These are phyloP conservation scores for Karstenula rhodostoma DNA, from an alignment of 2,329 filamentous ascomycete genomes.

Conservation along the genomic window DNA sequence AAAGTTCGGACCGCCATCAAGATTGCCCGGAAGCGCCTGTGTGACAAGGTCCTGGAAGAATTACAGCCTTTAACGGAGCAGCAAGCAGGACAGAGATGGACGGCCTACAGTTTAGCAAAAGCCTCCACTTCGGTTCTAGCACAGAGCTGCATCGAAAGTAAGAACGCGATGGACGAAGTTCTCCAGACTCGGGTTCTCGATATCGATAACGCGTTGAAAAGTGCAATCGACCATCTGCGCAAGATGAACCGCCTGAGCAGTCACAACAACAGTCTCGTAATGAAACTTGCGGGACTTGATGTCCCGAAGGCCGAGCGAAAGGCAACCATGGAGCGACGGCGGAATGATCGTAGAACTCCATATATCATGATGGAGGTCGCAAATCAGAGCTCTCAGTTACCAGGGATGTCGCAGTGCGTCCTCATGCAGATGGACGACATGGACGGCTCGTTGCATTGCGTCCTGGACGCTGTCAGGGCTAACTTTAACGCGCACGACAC, in stretches of 20 bases:
- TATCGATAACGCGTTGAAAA: neutral
- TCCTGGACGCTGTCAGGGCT: neutral
- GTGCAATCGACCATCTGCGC: neutral
- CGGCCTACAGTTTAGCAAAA: neutral
- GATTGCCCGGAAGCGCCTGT: conserved; percentile 15
- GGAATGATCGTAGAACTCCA: conserved; percentile 21
- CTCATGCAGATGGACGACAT: conserved; percentile 14
- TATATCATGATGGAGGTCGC: conserved; percentile 24
- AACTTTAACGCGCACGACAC: neutral
- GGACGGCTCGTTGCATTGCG: conserved; percentile 16
- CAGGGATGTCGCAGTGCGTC: conserved; percentile 16
- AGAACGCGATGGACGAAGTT: conserved; percentile 4
- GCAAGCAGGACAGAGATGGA: conserved; percentile 27
- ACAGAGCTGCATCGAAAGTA: conserved; percentile 1
- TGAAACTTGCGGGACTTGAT: conserved; percentile 26
- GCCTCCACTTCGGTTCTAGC: neutral
- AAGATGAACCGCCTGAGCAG: conserved; percentile 1
- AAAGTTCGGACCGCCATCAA: conserved; percentile 19
- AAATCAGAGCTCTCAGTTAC: conserved; percentile 15
- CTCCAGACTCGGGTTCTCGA: neutral
- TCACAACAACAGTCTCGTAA: conserved; percentile 14
- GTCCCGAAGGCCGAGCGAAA: conserved; percentile 15
- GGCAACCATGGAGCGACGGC: conserved; percentile 15
- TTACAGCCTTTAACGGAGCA: conserved; percentile 22
- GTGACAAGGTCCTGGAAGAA: conserved; percentile 15